Base-by-base conservation (phyloP, 768 basidiomycete species). In the Kwoniella mangroviensis region DNA sequence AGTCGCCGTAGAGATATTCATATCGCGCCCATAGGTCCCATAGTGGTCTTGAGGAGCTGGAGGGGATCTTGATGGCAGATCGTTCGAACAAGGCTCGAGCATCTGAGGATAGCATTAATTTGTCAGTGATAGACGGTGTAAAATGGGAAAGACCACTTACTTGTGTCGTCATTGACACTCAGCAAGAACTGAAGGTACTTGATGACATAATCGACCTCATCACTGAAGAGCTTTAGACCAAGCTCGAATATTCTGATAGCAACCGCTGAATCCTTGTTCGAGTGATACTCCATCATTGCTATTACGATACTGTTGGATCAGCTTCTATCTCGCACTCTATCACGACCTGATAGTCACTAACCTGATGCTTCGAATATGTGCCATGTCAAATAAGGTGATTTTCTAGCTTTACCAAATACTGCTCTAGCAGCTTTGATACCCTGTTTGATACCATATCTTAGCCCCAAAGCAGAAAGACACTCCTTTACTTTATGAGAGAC, bases 11-110 rank as follows among this genome's bases (percentile, higher is more conserved):
- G 77, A 92, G 90, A 84, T 94, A 98, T 82, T 97, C 93, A 84
- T 96, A 96, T 65, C 91, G 87, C 4, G 94, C 90, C 97, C 95
- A 98, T 54, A 92, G 88, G 79, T 97, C 94, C 95, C 95, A 99
- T 19, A 98, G 86, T 0, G 91, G 90, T 43, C 92, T 86, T 17
- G 93, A 92, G 52, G 89, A 88, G 55, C 92, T 91, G 9, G 91
- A 85, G 12, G 90, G 84, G 81, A 97, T 93, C 4, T 87, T 90
- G 17, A 86, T 83, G 26, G 96, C 91, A 7, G 92, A 90, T 28
- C 92, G 89, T 80, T 99, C 96, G 79, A 99, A 99, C 28, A 98
- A 85, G 0, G 96, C 96, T 65, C 96, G 89, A 1, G 96, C 97
- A 84, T 99, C 97, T 99, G 71, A 5, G 42, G 49, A 7, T 34